Evolutionary conservation across 305 asterid genomes (phyloP).

Genomic region (Striga hermonthica): DNA sequence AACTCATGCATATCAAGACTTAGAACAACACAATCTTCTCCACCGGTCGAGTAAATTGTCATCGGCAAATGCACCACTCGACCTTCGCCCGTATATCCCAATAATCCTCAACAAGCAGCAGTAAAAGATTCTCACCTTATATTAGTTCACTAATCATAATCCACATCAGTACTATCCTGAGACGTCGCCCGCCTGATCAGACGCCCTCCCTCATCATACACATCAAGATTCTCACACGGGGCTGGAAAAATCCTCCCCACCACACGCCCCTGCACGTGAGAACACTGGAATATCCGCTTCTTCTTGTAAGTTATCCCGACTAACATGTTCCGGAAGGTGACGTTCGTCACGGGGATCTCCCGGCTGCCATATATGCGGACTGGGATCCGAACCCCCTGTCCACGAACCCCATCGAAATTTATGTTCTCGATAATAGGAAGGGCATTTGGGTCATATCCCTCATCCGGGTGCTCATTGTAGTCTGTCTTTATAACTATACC

Average conservation of each 20-base stretch:
- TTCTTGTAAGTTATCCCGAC: slow-evolving; percentile 90
- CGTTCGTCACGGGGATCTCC: slow-evolving; percentile 64
- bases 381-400: slow-evolving; percentile 80
- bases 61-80: slow-evolving; percentile 8
- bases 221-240: slow-evolving; percentile 84
- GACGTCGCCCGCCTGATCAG: slow-evolving; percentile 45
- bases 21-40: slow-evolving; percentile 4
- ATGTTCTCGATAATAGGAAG: slow-evolving; percentile 74
- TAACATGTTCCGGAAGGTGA: slow-evolving; percentile 66
- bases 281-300: slow-evolving; percentile 83
- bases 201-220: slow-evolving; percentile 61
- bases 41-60: slow-evolving; percentile 2
- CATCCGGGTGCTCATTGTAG: slow-evolving; percentile 86
- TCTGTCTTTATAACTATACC: slow-evolving; percentile 87
- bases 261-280: slow-evolving; percentile 78
- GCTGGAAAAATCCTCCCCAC: slow-evolving; percentile 73
- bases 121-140: slow-evolving; percentile 4
- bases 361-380: slow-evolving; percentile 72
- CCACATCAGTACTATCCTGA: slow-evolving; percentile 44
- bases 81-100: slow-evolving; percentile 25
- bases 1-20: slow-evolving; percentile 2
- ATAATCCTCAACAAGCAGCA: slow-evolving; percentile 6
- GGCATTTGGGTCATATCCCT: slow-evolving; percentile 69
- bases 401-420: slow-evolving; percentile 61
- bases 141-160: slow-evolving; percentile 52